These are phyloP conservation scores for Candida manassasensis DNA, from an alignment of 805 yeast species.

Conservation along the genomic window DNA sequence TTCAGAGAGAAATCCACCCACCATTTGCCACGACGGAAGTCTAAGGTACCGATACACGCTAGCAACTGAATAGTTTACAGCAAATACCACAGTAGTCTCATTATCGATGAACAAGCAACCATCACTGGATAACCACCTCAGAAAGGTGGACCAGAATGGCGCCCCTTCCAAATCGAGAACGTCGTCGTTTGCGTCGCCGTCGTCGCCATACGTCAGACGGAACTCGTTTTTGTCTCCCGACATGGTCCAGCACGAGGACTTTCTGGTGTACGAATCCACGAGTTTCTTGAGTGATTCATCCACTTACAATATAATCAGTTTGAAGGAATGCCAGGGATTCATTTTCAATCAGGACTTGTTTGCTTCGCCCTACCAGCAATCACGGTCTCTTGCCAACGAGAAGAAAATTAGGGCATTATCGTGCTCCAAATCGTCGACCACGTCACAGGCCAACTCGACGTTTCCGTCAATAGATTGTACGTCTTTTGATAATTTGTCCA, in stretches of 20 bases:
- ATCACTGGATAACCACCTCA: too few species aligned
- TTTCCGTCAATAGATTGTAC: slow-evolving; percentile 5
- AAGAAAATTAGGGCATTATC: slow-evolving; percentile 23
- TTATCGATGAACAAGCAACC: too few species aligned
- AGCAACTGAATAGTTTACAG: too few species aligned
- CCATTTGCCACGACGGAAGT: too few species aligned
- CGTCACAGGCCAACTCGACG: slow-evolving; percentile 8
- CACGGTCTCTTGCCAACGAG: slow-evolving; percentile 31
- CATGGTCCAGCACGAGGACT: slow-evolving; percentile 55
- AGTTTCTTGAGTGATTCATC: slow-evolving; percentile 25
- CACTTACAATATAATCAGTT: slow-evolving; percentile 35
- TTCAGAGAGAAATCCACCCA: too few species aligned
- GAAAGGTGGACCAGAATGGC: too few species aligned
- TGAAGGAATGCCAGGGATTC: slow-evolving; percentile 68
- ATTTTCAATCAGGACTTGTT: slow-evolving; percentile 73
- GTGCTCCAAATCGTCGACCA: slow-evolving; percentile 9
- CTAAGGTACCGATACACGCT: too few species aligned
- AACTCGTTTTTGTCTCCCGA: slow-evolving; percentile 52
- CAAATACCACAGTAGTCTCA: too few species aligned
- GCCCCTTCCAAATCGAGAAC: slow-evolving; percentile 8
- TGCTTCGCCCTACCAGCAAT: slow-evolving; percentile 67
- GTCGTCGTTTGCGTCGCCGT: slow-evolving; percentile 30
- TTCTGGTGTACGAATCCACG: slow-evolving; percentile 47
- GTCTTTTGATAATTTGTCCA: slow-evolving; percentile 3
- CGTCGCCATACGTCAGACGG: slow-evolving; percentile 53